phyloP scores from a whole-genome alignment of 768 basidiomycete genomes.

The Boletales sp. region DNA sequence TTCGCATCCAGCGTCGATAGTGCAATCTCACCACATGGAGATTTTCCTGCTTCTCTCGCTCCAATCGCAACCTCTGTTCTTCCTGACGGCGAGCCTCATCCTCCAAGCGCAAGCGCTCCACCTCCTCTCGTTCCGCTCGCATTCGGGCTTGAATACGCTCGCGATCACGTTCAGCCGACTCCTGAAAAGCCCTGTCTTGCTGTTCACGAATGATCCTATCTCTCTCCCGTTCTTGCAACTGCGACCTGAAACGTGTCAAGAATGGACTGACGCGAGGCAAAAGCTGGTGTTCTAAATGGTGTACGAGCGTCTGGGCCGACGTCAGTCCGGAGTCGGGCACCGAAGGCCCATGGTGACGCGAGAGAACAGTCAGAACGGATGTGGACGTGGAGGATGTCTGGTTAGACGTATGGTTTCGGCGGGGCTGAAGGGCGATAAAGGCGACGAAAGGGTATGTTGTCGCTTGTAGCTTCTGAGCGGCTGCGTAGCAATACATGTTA shows the following conservation, averaged over 20 bases:
- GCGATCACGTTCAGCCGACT: constrained; percentile 60
- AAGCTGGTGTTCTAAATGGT: constrained; percentile 67
- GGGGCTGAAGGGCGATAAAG: constrained; percentile 85
- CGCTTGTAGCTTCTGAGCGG: constrained; percentile 71
- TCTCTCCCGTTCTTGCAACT: constrained; percentile 46
- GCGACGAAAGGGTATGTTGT: constrained; percentile 93
- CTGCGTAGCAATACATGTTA: constrained; percentile 27
- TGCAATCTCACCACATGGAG: constrained; percentile 38
- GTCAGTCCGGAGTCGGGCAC: constrained; percentile 52
- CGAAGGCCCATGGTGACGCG: constrained; percentile 74
- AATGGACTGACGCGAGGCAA: constrained; percentile 80
- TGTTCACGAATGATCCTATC: constrained; percentile 69
- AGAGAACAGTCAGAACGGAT: constrained; percentile 73
- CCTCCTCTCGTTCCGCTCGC: constrained; percentile 38
- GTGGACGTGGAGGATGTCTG: constrained; percentile 34
- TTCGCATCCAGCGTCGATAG: constrained; percentile 62
- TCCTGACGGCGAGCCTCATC: constrained; percentile 28
- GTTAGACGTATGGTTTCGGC: constrained; percentile 37
- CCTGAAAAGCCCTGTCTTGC: constrained; percentile 77
- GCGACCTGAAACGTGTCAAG: constrained; percentile 57
- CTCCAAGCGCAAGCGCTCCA: constrained; percentile 33
- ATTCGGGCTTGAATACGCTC: constrained; percentile 62
- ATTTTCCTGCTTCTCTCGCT: constrained; percentile 34
- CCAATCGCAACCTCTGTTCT: constrained; percentile 35
- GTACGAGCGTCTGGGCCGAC: constrained; percentile 55